Evolutionary conservation across 495 filamentous ascomycete genomes (phyloP), one percentile per base, ranked within the genome.

Genomic region (Podospora anserina): DNA sequence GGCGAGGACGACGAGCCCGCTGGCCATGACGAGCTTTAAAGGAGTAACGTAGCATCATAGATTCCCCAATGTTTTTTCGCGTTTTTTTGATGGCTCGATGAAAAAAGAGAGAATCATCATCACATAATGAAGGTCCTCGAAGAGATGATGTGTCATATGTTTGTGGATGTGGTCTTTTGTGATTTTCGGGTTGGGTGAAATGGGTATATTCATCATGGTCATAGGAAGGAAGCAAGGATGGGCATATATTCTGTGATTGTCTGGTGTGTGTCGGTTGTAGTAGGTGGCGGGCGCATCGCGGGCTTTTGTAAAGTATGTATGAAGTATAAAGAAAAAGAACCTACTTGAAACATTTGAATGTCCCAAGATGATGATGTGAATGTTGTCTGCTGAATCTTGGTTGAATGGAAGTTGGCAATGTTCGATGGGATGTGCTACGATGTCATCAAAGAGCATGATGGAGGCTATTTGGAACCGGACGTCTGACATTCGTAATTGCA

Each of bases 21-120:
- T 58, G 82, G 79, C 56, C 96, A 98, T 79, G 96, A 97, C 76
- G 95, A 99, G 87, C 82, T 99, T 85, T 99, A 93, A 84, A 68
- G 15, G 13, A 49, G 39, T 23, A 30, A 65, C 66, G 58, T 58
- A 68, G 60, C 76, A 78, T 61, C 72, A 77, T 78, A 78, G 76
- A 78, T 77, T 74, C 69, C 75, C 76, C 32, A 28, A 66, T 68
- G 39, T 69, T 34, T 70, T 68, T 71, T 69, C 67, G 68, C 54
- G 34, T 65, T 28, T 65, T 65, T 69, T 68, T 68, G 63, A 60
- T 68, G 72, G 74, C 75, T 69, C 71, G 53, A 66, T 75, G 75
- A 76, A n/a, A 54, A 19, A 61, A 68, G 58, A 68, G 64, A 34
- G n/a, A 58, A 58, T 58, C 55, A 58, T 19, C n/a, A 58, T 18